Conservation (phyloP, 306 rosid genomes). For the Nissolia schottii region DNA sequence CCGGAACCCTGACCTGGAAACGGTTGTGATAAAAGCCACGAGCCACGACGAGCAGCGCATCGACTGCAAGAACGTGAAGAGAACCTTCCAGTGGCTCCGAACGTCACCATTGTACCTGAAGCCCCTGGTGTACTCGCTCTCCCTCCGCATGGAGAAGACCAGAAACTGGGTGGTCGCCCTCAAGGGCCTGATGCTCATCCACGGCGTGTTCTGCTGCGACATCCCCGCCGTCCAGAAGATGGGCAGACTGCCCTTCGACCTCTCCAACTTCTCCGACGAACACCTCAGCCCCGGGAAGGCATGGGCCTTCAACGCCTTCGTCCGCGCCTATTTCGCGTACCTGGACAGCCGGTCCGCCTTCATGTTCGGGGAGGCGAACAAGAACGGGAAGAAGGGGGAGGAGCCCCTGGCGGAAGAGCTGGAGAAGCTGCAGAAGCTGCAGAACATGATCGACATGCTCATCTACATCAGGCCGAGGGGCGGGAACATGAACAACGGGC, state of each 20-base stretch:
- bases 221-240: conserved; percentile 39
- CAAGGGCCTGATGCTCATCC: conserved; percentile 87
- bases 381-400: background rate
- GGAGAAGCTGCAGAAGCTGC: conserved; percentile 42
- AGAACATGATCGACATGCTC: conserved; percentile 50
- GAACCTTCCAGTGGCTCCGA: conserved; percentile 66
- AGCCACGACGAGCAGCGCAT: conserved; percentile 61
- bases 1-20: conserved; percentile 62
- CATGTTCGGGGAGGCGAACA: conserved; percentile 21
- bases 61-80: conserved; percentile 55
- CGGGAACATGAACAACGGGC: conserved; percentile 5
- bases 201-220: conserved; percentile 59
- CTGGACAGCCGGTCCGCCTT: conserved; percentile 48
- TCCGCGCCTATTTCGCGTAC: conserved; percentile 55
- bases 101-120: conserved; percentile 56
- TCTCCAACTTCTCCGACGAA: conserved; percentile 47
- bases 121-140: conserved; percentile 47
- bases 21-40: conserved; percentile 67
- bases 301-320: conserved; percentile 42
- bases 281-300: conserved; percentile 22
- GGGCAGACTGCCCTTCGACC: conserved; percentile 72
- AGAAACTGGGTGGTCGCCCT: conserved; percentile 69
- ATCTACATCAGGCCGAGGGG: conserved; percentile 45
- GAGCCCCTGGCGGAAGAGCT: conserved; percentile 56
- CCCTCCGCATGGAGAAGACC: conserved; percentile 63